A percentile compares a stretch with the other conserved stretches of the same genome.
These are phyloP conservation scores for Magnaporthiopsis rhizophila DNA, from an alignment of 2,329 filamentous ascomycete genomes.

Conservation along the genomic window DNA sequence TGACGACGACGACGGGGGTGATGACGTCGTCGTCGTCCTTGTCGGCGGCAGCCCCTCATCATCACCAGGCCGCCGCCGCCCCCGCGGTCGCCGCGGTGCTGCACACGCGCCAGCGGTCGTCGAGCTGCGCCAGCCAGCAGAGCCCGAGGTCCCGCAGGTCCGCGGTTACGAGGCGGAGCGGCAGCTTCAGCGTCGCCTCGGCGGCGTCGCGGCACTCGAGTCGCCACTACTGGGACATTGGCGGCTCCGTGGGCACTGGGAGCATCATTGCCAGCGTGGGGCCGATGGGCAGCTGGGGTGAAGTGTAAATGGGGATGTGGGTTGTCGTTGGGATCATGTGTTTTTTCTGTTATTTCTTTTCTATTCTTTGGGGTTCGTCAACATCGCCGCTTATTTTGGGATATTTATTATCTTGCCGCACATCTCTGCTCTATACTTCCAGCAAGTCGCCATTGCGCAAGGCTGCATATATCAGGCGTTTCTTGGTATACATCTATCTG, in stretches of 20 bases:
- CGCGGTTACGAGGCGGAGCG: slow-evolving; percentile 53
- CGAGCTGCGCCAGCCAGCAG: slow-evolving; percentile 85
- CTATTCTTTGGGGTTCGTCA: background rate
- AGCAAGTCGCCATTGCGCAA: background rate
- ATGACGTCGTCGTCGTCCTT: slow-evolving; percentile 17
- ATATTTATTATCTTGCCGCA: background rate
- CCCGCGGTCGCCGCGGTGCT: slow-evolving; percentile 20
- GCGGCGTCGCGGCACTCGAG: slow-evolving; percentile 64
- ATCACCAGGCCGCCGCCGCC: no score
- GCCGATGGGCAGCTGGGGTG: slow-evolving; percentile 71
- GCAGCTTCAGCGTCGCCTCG: slow-evolving; percentile 43
- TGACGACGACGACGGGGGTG: background rate
- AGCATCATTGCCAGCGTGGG: slow-evolving; percentile 60
- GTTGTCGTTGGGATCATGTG: background rate
- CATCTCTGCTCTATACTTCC: background rate
- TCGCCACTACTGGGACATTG: slow-evolving; percentile 88
- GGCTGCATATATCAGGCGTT: slow-evolving; percentile 3
- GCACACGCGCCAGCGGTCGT: slow-evolving; percentile 56
- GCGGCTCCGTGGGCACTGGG: slow-evolving; percentile 69
- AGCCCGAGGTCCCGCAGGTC: slow-evolving; percentile 3
- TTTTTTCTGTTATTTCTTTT: no score
- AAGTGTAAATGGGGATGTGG: slow-evolving; percentile 39
- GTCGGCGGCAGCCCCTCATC: no score
- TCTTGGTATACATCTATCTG: background rate
- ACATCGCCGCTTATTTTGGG: background rate